Percentiles rank a stretch among this genome's conserved stretches.
Evolutionary conservation across 2,329 filamentous ascomycete genomes (phyloP).

Genomic region (Metarhizium guizhouense): DNA sequence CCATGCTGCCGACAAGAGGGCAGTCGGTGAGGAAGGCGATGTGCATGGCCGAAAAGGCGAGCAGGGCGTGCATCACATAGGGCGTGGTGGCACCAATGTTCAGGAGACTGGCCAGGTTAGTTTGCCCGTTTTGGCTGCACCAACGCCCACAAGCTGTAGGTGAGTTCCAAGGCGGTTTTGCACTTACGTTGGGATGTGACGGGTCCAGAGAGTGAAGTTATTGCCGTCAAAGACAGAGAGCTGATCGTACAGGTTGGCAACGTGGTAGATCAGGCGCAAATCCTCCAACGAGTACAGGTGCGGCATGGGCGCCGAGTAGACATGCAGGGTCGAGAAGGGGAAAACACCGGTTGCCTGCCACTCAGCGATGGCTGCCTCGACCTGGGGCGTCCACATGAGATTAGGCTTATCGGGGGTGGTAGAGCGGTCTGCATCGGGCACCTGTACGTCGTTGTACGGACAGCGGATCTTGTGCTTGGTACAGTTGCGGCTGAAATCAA

Average conservation of each 20-base stretch:
- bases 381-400: constrained; percentile 79
- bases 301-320: constrained; percentile 67
- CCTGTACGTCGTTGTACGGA: constrained; percentile 86
- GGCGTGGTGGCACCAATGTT: constrained; percentile 71
- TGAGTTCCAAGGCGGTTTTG: not conserved
- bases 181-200: constrained; percentile 82
- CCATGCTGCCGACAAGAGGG: constrained; percentile 75
- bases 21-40: constrained; percentile 84
- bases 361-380: constrained; percentile 69
- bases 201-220: constrained; percentile 84
- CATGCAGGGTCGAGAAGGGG: constrained; percentile 71
- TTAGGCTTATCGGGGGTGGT: constrained; percentile 54
- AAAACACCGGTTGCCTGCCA: constrained; percentile 82
- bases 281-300: constrained; percentile 68
- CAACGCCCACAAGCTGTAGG: not conserved
- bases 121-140: not conserved
- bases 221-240: constrained; percentile 69
- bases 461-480: constrained; percentile 98
- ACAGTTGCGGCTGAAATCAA: constrained; percentile 70
- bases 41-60: constrained; percentile 92
- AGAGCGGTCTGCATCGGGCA: constrained; percentile 50
- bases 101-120: constrained; percentile 33
- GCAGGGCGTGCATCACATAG: constrained; percentile 89
- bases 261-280: constrained; percentile 81
- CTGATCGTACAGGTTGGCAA: constrained; percentile 77